These are phyloP conservation scores for Saccharomycopsis sp. DNA, from an alignment of 805 yeast species.

Conservation along the genomic window DNA sequence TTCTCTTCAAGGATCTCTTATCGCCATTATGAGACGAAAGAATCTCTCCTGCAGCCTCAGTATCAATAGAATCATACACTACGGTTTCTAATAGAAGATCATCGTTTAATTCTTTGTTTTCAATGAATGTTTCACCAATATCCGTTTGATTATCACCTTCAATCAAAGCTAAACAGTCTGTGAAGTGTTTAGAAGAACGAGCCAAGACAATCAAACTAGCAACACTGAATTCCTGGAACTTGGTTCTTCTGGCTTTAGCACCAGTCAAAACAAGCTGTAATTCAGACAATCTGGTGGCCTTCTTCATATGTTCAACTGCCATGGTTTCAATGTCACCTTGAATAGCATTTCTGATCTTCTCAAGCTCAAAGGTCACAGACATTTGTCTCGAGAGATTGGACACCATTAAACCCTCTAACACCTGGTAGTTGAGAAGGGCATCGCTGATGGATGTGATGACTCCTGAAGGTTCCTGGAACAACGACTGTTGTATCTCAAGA, in stretches of 20 bases:
- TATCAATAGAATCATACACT: slow-evolving; percentile 53
- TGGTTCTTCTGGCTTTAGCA: slow-evolving; percentile 81
- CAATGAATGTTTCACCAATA: slow-evolving; percentile 36
- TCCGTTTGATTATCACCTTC: slow-evolving; percentile 20
- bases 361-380: slow-evolving; percentile 50
- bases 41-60: slow-evolving; percentile 38
- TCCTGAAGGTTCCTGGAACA: slow-evolving; percentile 59
- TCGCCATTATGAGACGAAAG: slow-evolving; percentile 25
- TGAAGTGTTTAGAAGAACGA: slow-evolving; percentile 30
- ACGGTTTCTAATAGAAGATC: slow-evolving; percentile 76
- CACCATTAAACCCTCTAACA: slow-evolving; percentile 22
- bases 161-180: slow-evolving; percentile 2
- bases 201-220: slow-evolving; percentile 77
- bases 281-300: slow-evolving; percentile 52
- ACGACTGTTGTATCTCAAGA: slow-evolving; percentile 53
- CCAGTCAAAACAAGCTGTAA: slow-evolving; percentile 72
- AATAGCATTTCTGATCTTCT: slow-evolving; percentile 56
- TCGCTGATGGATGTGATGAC: slow-evolving; percentile 33
- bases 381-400: slow-evolving; percentile 33
- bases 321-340: slow-evolving; percentile 61
- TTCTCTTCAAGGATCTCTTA: slow-evolving; percentile 6
- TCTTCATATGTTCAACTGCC: slow-evolving; percentile 46
- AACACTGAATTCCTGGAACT: slow-evolving; percentile 65
- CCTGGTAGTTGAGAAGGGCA: slow-evolving; percentile 24
- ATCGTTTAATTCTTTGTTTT: slow-evolving; percentile 57